Evolutionary conservation across 2,329 filamentous ascomycete genomes (phyloP), one percentile per base, ranked within the genome.

Genomic region (Cladophialophora chaetospira): DNA sequence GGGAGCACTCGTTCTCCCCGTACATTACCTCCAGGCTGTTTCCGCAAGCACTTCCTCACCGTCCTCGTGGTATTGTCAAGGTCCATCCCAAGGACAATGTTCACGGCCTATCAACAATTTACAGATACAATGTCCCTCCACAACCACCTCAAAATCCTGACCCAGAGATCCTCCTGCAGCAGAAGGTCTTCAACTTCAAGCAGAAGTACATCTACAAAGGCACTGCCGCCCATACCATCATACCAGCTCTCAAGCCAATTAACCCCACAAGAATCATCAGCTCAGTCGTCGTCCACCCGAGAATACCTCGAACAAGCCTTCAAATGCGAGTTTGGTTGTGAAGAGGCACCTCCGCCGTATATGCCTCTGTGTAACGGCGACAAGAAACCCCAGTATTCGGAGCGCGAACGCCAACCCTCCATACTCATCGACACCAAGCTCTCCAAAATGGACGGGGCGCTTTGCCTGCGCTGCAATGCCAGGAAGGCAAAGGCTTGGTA

Each of bases 401-500:
- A n/a, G 29, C 8, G 11, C 26, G 45, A 56, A 9, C 48, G 17
- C 36, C 36, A 11, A 40, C 5, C 48, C 6, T 19, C 48, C 10
- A 2, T 5, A 11, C 21, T 26, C 5, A 3, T 17, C 6, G 43
- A 43, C 13, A 28, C 19, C 17, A 44, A 25, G 3, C 4, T 45
- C 3, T 31, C 28, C 11, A 42, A 44, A 9, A 42, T 55, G 21
- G 50, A 58, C 25, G 56, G 51, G n/a, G 40, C 33, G 4, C 36
- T 54, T 25, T 55, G 50, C 36, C 50, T 53, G 4, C 45, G 56
- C 13, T 51, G 50, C 42, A 58, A 51, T 8, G 17, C 53, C 5
- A 44, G 29, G 15, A 58, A 46, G 21, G 56, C 56, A 25, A 58
- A 47, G 28, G 36, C 50, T 23, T 58, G 56, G 56, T 58, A 54